Evolutionary conservation across 2,329 filamentous ascomycete genomes (phyloP).

Genomic region (Didymosphaeria variabile): DNA sequence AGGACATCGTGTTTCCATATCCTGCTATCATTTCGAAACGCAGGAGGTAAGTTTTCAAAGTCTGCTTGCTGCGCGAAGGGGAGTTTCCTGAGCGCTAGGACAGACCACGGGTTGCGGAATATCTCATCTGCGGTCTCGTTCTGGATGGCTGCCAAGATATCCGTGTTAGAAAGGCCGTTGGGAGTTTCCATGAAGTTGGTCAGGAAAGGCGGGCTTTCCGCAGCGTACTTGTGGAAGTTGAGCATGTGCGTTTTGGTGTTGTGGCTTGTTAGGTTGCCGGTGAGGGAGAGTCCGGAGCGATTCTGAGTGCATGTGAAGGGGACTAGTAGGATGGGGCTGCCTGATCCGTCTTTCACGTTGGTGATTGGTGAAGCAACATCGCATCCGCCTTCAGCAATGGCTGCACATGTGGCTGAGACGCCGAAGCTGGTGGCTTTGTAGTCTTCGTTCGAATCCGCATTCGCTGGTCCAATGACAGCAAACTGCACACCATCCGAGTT

Average conservation of each 20-base stretch:
- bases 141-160: conserved; percentile 1
- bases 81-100: conserved; percentile 18
- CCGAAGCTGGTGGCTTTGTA: conserved; percentile 24
- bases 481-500: conserved; percentile 16
- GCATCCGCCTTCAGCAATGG: conserved; percentile 19
- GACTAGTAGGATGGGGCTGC: conserved; percentile 12
- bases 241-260: conserved; percentile 16
- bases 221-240: conserved; percentile 19
- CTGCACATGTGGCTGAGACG: conserved; percentile 24
- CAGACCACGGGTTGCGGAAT: conserved; percentile 22
- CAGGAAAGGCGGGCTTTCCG: conserved; percentile 15
- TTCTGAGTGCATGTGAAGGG: conserved; percentile 24
- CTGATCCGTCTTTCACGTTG: conserved; percentile 4
- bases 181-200: neutral
- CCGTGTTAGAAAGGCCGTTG: neutral
- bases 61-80: conserved; percentile 20
- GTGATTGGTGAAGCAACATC: conserved; percentile 5
- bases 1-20: conserved; percentile 20
- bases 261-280: conserved; percentile 19
- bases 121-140: conserved; percentile 19
- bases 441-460: conserved; percentile 14
- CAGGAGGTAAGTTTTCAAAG: conserved; percentile 13
- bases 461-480: conserved; percentile 21
- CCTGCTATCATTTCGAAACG: conserved; percentile 16
- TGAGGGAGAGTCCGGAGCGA: conserved; percentile 18